Conservation (phyloP, 768 basidiomycete species). For the Daedaleopsis sinensis region DNA sequence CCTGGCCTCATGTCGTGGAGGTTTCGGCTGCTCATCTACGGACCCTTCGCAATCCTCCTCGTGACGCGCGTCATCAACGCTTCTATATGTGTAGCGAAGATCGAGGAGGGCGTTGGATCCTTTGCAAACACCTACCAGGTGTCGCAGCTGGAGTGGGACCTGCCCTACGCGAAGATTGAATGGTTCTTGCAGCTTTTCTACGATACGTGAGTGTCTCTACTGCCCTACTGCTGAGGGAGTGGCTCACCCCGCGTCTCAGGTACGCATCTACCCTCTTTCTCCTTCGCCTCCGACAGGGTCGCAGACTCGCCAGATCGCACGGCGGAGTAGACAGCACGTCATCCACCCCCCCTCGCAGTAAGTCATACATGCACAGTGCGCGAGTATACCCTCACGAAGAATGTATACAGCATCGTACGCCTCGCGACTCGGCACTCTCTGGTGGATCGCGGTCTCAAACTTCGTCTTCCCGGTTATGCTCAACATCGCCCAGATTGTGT, state of each 20-base stretch:
- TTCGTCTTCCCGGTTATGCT: slow-evolving; percentile 45
- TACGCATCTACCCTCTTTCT: slow-evolving; percentile 33
- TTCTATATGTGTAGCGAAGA: slow-evolving; percentile 2
- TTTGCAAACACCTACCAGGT: neutral
- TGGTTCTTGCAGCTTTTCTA: slow-evolving; percentile 38
- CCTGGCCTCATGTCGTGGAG: slow-evolving; percentile 4
- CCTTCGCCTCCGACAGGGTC: slow-evolving; percentile 16
- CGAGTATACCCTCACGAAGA: neutral
- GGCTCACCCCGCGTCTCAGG: neutral
- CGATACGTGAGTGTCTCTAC: slow-evolving; percentile 32
- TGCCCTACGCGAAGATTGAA: slow-evolving; percentile 22
- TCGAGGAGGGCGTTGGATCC: neutral
- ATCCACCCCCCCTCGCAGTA: neutral
- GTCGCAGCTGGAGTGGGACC: neutral
- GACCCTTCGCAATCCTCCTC: slow-evolving; percentile 32
- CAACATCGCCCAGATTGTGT: slow-evolving; percentile 36
- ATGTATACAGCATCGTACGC: neutral
- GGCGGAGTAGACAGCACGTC: neutral
- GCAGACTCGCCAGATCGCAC: neutral
- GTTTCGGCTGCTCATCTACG: slow-evolving; percentile 20
- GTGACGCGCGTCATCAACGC: slow-evolving; percentile 32
- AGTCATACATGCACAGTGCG: neutral
- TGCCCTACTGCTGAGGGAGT: too few species aligned
- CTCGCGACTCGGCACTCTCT: slow-evolving; percentile 33
- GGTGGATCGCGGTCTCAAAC: slow-evolving; percentile 39